phyloP scores from a whole-genome alignment of 2,329 filamentous ascomycete species.

The Phyllosticta capitalensis region DNA sequence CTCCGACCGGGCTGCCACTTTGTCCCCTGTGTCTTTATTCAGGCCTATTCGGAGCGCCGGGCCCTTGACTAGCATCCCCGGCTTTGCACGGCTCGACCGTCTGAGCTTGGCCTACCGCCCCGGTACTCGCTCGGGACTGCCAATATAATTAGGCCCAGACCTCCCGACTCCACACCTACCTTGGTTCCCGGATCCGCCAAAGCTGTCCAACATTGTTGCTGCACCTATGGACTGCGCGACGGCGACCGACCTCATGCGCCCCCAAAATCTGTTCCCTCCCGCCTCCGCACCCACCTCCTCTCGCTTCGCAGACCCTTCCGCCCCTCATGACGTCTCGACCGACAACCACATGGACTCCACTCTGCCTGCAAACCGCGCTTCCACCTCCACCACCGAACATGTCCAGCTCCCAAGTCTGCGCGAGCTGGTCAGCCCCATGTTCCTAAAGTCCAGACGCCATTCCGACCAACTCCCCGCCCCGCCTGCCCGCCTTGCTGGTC shows the following conservation, averaged over 20 bases:
- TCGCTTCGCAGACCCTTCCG: constrained; percentile 4
- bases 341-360: constrained; percentile 13
- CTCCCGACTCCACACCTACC: constrained; percentile 1
- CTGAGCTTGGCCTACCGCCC: constrained; percentile 4
- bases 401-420: constrained; percentile 28
- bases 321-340: not conserved
- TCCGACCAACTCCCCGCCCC: constrained; percentile 14
- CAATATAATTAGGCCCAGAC: constrained; percentile 10
- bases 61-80: constrained; percentile 1
- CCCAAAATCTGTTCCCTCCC: not conserved
- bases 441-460: constrained; percentile 24
- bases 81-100: constrained; percentile 6
- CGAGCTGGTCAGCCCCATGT: constrained; percentile 27
- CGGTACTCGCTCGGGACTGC: constrained; percentile 6
- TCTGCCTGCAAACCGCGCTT: constrained; percentile 18
- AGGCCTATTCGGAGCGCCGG: constrained; percentile 7
- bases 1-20: constrained; percentile 1
- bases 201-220: not conserved
- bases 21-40: not conserved
- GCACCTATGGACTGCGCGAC: constrained; percentile 1
- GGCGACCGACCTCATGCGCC: not conserved
- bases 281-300: not conserved
- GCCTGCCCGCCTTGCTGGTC: constrained; percentile 12
- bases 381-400: not conserved
- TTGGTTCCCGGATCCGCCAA: not conserved